Evolutionary conservation across 768 basidiomycete species (phyloP).

Genomic region (Agaricus blazei): DNA sequence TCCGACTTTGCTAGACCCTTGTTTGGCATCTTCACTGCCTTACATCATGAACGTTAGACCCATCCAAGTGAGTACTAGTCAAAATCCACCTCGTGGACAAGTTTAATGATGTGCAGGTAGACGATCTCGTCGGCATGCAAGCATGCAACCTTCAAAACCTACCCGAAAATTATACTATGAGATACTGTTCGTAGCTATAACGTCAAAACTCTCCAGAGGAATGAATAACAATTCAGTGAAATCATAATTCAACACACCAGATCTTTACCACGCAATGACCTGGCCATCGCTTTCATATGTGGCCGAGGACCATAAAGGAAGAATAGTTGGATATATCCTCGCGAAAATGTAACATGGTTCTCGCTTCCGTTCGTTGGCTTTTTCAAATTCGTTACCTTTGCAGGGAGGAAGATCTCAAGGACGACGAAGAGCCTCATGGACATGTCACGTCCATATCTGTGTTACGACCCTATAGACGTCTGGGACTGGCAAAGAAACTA

Average conservation of each 20-base stretch:
- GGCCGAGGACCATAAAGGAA: constrained; percentile 86
- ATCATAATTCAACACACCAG: constrained; percentile 24
- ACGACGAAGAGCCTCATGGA: constrained; percentile 74
- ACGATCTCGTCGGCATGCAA: constrained; percentile 92
- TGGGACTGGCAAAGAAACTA: constrained; percentile 91
- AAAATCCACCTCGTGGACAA: background rate
- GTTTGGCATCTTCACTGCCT: background rate
- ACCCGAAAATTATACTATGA: constrained; percentile 90
- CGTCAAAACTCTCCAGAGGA: constrained; percentile 2
- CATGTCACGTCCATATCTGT: constrained; percentile 98
- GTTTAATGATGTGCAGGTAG: constrained; percentile 45
- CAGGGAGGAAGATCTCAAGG: constrained; percentile 62
- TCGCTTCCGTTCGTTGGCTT: background rate
- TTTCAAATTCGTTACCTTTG: background rate
- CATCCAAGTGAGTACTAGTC: constrained; percentile 27
- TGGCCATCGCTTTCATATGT: constrained; percentile 96
- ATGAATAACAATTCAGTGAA: constrained; percentile 8
- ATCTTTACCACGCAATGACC: constrained; percentile 89
- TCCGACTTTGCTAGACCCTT: background rate
- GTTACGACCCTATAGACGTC: constrained; percentile 80
- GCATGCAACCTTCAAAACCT: constrained; percentile 93
- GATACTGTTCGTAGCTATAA: constrained; percentile 51
- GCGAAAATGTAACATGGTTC: constrained; percentile 79
- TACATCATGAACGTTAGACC: constrained; percentile 40
- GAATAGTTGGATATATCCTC: constrained; percentile 92